A percentile compares a stretch with the other conserved stretches of the same genome.
Evolutionary conservation across 768 basidiomycete species (phyloP).

Genomic region (Lyophyllum atratum): DNA sequence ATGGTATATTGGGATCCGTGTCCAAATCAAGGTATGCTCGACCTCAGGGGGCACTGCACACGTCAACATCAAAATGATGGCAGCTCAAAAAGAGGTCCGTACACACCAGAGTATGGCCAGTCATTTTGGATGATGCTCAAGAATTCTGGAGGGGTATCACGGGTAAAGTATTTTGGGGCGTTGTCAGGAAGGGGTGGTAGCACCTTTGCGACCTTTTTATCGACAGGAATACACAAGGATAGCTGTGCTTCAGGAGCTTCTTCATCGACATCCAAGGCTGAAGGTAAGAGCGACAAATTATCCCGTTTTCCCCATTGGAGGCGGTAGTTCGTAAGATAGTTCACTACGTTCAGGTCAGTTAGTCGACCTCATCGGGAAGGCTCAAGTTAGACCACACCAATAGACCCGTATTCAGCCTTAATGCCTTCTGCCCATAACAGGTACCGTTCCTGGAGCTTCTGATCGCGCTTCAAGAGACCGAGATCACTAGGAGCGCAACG

Average conservation of each 20-base stretch:
- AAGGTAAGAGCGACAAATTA: conserved; percentile 58
- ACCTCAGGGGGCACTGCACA: conserved; percentile 64
- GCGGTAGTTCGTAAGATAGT: conserved; percentile 68
- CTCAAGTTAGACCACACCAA: conserved; percentile 44
- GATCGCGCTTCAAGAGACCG: conserved; percentile 77
- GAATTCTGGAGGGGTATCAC: conserved; percentile 55
- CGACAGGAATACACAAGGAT: not conserved
- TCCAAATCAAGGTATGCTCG: conserved; percentile 81
- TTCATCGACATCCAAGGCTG: conserved; percentile 42
- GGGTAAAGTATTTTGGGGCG: conserved; percentile 64
- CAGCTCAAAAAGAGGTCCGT: not conserved
- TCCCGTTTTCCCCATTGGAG: conserved; percentile 79
- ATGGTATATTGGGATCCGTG: conserved; percentile 71
- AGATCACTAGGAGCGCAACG: conserved; percentile 59
- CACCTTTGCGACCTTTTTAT: conserved; percentile 6
- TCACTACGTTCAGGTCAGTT: conserved; percentile 40
- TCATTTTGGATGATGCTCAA: conserved; percentile 80
- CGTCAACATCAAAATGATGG: conserved; percentile 33
- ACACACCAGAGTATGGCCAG: conserved; percentile 84
- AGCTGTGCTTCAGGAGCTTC: conserved; percentile 1
- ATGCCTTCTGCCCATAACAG: conserved; percentile 57
- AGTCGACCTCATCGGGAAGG: not conserved
- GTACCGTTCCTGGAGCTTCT: conserved; percentile 68
- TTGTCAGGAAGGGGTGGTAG: conserved; percentile 33
- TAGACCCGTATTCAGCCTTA: conserved; percentile 60